Conservation (phyloP, 1,284 basidiomycete genomes). For the Peniophora sp. region DNA sequence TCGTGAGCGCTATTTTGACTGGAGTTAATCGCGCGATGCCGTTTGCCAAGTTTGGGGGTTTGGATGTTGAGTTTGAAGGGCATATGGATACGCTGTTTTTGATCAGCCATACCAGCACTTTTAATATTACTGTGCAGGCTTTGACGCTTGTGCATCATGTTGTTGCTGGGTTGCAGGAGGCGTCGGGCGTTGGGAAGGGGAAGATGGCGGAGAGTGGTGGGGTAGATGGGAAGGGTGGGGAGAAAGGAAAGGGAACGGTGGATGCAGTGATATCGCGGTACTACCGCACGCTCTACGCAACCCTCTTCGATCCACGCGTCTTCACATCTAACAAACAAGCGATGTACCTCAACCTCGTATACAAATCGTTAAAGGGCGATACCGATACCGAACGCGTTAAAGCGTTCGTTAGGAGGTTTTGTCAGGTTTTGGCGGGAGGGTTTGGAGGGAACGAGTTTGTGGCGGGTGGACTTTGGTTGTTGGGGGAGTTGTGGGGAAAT, state of each 20-base stretch:
- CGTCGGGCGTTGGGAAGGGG: conserved; percentile 19
- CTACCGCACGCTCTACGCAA: conserved; percentile 88
- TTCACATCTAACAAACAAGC: conserved; percentile 88
- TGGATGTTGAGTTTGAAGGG: conserved; percentile 60
- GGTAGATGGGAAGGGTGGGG: too few relatives aligned
- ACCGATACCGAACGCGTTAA: conserved; percentile 57
- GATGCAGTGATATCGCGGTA: conserved; percentile 74
- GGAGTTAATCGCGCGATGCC: conserved; percentile 95
- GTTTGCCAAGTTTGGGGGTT: conserved; percentile 72
- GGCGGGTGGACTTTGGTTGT: conserved; percentile 76
- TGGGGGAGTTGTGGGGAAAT: conserved; percentile 60
- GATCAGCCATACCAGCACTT: conserved; percentile 90
- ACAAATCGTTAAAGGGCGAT: conserved; percentile 89
- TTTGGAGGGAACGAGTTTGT: conserved; percentile 82
- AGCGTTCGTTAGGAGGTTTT: conserved; percentile 82
- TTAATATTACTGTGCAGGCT: conserved; percentile 95
- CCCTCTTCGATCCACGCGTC: conserved; percentile 80
- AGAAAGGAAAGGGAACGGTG: too few relatives aligned
- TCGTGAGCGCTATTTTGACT: conserved; percentile 88
- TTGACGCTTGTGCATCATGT: conserved; percentile 91
- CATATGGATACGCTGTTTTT: conserved; percentile 94
- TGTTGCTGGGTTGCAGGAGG: conserved; percentile 36
- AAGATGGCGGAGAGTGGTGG: too few relatives aligned
- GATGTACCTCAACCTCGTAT: conserved; percentile 94
- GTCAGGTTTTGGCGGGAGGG: conserved; percentile 75